Evolutionary conservation across 2,329 filamentous ascomycete genomes (phyloP).

Genomic region (Berkeleyomyces rouxiae): DNA sequence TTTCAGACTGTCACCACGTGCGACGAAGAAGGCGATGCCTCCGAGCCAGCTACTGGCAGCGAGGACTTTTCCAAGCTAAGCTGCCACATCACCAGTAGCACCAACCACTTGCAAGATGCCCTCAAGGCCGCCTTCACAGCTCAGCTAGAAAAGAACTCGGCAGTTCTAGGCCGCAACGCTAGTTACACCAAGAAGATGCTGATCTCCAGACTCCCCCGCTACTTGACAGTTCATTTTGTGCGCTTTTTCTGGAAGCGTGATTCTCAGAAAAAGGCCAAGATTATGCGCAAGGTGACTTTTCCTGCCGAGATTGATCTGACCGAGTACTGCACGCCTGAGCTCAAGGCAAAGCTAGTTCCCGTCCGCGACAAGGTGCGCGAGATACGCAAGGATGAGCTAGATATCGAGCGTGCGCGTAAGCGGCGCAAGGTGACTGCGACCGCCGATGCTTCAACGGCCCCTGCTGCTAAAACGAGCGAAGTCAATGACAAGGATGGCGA

Average conservation of each 20-base stretch:
- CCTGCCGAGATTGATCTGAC: constrained; percentile 82
- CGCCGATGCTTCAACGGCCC: constrained; percentile 29
- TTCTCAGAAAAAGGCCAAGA: constrained; percentile 96
- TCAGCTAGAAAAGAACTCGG: constrained; percentile 79
- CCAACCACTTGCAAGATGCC: constrained; percentile 82
- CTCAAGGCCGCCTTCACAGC: constrained; percentile 69
- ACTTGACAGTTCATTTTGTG: constrained; percentile 91
- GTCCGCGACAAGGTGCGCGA: constrained; percentile 95
- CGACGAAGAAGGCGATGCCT: constrained; percentile 63
- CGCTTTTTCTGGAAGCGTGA: constrained; percentile 97
- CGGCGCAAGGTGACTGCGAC: constrained; percentile 54
- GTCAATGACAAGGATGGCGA: constrained; percentile 42
- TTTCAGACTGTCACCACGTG: constrained; percentile 68
- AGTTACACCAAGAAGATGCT: constrained; percentile 81
- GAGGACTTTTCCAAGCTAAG: constrained; percentile 84
- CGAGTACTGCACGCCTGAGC: constrained; percentile 86
- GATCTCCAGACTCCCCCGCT: constrained; percentile 81
- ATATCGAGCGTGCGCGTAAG: constrained; percentile 81
- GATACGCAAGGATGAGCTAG: constrained; percentile 84
- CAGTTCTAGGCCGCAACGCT: constrained; percentile 59
- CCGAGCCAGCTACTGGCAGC: constrained; percentile 50
- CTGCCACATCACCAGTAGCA: constrained; percentile 79
- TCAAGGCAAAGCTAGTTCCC: constrained; percentile 68
- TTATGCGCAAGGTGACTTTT: constrained; percentile 97
- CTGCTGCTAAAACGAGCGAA: constrained; percentile 19